Evolutionary conservation across 1,284 basidiomycete genomes (phyloP).

Genomic region (Irpex lacteus): DNA sequence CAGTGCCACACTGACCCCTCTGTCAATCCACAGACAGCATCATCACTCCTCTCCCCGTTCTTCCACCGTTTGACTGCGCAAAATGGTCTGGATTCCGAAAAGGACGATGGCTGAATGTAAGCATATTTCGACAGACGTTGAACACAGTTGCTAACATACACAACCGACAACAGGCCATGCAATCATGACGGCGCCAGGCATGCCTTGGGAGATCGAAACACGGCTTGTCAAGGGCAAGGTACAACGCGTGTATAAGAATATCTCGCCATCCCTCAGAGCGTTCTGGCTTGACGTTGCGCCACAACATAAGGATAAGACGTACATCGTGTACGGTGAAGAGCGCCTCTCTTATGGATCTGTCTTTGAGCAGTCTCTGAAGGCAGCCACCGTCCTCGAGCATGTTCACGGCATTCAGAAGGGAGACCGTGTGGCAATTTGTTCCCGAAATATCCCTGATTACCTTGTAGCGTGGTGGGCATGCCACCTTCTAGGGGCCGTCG

Average conservation of each 20-base stretch:
- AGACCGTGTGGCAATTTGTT: constrained; percentile 54
- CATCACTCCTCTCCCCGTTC: background rate
- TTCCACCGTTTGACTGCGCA: background rate
- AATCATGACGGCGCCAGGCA: constrained; percentile 50
- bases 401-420: constrained; percentile 57
- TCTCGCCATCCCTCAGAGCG: constrained; percentile 47
- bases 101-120: constrained; percentile 45
- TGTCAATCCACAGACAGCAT: background rate
- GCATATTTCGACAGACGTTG: constrained; percentile 12
- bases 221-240: constrained; percentile 44
- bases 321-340: constrained; percentile 52
- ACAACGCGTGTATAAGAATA: constrained; percentile 54
- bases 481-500: constrained; percentile 50
- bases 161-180: constrained; percentile 32
- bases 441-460: constrained; percentile 57
- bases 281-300: constrained; percentile 48
- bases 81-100: constrained; percentile 42
- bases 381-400: constrained; percentile 45
- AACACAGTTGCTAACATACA: constrained; percentile 5
- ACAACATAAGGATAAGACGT: constrained; percentile 39
- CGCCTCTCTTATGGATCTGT: constrained; percentile 47
- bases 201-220: constrained; percentile 48
- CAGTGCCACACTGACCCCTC: background rate
- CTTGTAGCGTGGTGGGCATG: constrained; percentile 56
- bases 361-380: constrained; percentile 38